These are phyloP conservation scores for Trichoderma parareesei DNA, from an alignment of 495 filamentous ascomycete species.

Conservation along the genomic window DNA sequence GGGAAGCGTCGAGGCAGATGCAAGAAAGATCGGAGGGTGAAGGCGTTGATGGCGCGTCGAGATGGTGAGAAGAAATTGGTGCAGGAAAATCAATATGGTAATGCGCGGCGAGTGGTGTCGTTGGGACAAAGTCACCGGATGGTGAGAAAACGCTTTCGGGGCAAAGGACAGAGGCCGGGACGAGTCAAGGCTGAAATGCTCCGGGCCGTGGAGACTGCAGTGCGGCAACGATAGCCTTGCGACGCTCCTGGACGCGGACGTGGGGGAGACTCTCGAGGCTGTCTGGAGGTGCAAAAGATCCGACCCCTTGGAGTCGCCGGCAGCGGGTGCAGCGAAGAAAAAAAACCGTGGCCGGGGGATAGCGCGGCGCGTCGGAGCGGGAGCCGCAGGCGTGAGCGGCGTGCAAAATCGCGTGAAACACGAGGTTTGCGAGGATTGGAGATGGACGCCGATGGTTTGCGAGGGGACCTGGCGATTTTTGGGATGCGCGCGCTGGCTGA, in stretches of 20 bases:
- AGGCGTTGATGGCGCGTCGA: background rate
- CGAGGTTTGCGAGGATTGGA: constrained; percentile 32
- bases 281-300: background rate
- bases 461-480: constrained; percentile 47
- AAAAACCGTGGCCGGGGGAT: constrained; percentile 8
- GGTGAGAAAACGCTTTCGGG: background rate
- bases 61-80: background rate
- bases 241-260: constrained; percentile 2
- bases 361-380: constrained; percentile 13
- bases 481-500: constrained; percentile 43
- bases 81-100: background rate
- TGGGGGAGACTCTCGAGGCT: constrained; percentile 1
- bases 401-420: constrained; percentile 33
- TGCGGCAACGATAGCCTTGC: background rate
- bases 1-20: background rate
- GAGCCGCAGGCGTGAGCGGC: constrained; percentile 18
- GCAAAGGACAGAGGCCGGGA: background rate
- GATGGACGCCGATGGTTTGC: constrained; percentile 44
- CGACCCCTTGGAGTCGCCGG: background rate
- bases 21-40: background rate
- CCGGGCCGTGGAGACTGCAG: background rate
- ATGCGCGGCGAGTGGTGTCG: constrained; percentile 8
- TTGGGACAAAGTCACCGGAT: constrained; percentile 4
- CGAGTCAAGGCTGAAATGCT: background rate
- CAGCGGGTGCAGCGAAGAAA: background rate